Evolutionary conservation across 805 yeast species (phyloP), one percentile per base, ranked within the genome.

Genomic region (Candida xyloterini): DNA sequence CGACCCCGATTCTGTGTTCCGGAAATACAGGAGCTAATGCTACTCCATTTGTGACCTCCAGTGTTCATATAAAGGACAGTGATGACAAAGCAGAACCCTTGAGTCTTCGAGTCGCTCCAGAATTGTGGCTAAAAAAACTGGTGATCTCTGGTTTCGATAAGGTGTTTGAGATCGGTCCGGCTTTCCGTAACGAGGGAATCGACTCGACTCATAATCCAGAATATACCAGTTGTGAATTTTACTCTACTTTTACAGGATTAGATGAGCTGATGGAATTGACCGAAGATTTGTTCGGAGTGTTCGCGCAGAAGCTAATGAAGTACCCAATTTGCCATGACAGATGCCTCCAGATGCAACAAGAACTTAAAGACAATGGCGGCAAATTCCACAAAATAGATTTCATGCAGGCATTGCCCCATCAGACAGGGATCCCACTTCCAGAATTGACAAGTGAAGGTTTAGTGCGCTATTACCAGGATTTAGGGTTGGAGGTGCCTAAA

Each of bases 201-300:
- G 99, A 91, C 58, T 70, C 84, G 1, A 85, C 96, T 0, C 99
- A 91, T 59, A 93, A 91, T 61, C 95, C 96, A 0, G 99, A 91
- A 56, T 91, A 90, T 58, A 82, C 95, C 1, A 78, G 88, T 2
- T 80, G 96, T 57, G 99, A 91, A 58, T 85, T 88, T 52, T 91
- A 91, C 59, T 84, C 83, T 52, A 72, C 85, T 0, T 89, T 74
- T 55, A 78, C 83, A 0, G 68, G 74, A 8, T 64, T 93, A 48
- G 73, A 76, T 0, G 84, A 84, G 20, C 65, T 91, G 43, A 84
- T 88, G 73, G 43, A 40, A 0, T 51, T 81, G 24, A 81, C 95
- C 1, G 84, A 86, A 52, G 63, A 66, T 0, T 49, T 90, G 39
- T 71, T 89, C 30, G 43, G 48, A 2, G 59, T 84, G 0, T 63